Percentiles rank a stretch among this genome's conserved stretches.
phyloP scores from a whole-genome alignment of 805 yeast species.

The Debaryomyces prosopidis region DNA sequence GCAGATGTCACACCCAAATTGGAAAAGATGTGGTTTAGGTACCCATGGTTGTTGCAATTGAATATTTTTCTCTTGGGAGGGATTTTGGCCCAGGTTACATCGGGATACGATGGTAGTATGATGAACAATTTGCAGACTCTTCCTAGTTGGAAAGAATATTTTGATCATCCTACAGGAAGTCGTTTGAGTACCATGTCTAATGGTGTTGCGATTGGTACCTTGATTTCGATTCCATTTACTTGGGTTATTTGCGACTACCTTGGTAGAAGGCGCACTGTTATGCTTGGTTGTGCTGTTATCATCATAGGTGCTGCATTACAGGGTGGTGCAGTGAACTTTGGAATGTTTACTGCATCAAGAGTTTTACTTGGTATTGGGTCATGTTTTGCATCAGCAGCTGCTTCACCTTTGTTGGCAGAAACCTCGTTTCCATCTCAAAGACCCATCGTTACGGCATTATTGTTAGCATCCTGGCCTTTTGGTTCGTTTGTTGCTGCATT shows the following conservation, averaged over 20 bases:
- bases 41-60: slow-evolving; percentile 8
- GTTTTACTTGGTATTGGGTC: slow-evolving; percentile 68
- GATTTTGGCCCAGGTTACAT: slow-evolving; percentile 9
- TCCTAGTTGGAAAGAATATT: slow-evolving; percentile 15
- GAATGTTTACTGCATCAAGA: slow-evolving; percentile 52
- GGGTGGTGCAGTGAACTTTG: slow-evolving; percentile 21
- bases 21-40: slow-evolving; percentile 10
- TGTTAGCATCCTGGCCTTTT: slow-evolving; percentile 56
- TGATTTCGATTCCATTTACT: slow-evolving; percentile 9
- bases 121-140: slow-evolving; percentile 22
- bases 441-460: not conserved
- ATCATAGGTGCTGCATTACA: slow-evolving; percentile 60
- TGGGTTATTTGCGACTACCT: slow-evolving; percentile 8
- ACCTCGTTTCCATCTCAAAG: slow-evolving; percentile 43
- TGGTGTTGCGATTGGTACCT: slow-evolving; percentile 24
- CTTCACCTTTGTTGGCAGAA: slow-evolving; percentile 79
- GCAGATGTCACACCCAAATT: slow-evolving; percentile 12
- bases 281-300: slow-evolving; percentile 53
- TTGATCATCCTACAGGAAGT: slow-evolving; percentile 31
- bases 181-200: slow-evolving; percentile 33
- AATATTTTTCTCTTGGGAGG: slow-evolving; percentile 9
- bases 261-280: slow-evolving; percentile 54
- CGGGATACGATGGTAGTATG: slow-evolving; percentile 20
- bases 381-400: slow-evolving; percentile 69
- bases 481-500: slow-evolving; percentile 67